These are phyloP conservation scores for Lonicera japonica DNA, from an alignment of 129 eudicot genomes.

Conservation along the genomic window DNA sequence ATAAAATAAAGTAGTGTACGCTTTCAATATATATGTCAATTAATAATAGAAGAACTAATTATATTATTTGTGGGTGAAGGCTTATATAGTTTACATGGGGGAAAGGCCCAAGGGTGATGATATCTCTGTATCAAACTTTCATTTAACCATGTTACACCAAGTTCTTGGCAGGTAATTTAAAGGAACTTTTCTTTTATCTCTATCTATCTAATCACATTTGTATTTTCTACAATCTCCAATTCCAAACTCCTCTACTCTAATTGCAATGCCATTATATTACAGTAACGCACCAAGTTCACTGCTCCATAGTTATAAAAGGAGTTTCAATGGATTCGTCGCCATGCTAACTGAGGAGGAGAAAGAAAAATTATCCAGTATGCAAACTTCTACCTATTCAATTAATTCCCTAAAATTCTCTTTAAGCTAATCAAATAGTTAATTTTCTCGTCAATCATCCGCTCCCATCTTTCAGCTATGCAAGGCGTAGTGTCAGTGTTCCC, in stretches of 20 bases:
- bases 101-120: slow-evolving; percentile 19
- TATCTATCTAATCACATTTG: not conserved
- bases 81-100: slow-evolving; percentile 48
- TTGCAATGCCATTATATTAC: not conserved
- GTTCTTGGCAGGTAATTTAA: slow-evolving; percentile 26
- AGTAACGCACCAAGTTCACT: slow-evolving; percentile 26
- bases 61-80: slow-evolving; percentile 17
- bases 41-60: too few species aligned
- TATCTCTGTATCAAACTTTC: slow-evolving; percentile 21
- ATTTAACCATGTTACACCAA: slow-evolving; percentile 26
- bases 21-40: not conserved
- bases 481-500: slow-evolving; percentile 45
- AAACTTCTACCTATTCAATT: not conserved
- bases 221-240: too few species aligned
- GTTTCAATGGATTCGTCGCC: slow-evolving; percentile 48
- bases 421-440: not conserved
- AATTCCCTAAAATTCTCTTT: not conserved
- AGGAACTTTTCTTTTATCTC: not conserved
- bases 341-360: slow-evolving; percentile 37
- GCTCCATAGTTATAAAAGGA: slow-evolving; percentile 33
- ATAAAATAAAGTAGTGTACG: not conserved
- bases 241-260: too few species aligned
- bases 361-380: slow-evolving; percentile 20
- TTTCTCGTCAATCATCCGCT: not conserved
- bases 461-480: slow-evolving; percentile 22